Evolutionary conservation across 441 rosid genomes (phyloP).

Genomic region (Flueggea neowawraea): DNA sequence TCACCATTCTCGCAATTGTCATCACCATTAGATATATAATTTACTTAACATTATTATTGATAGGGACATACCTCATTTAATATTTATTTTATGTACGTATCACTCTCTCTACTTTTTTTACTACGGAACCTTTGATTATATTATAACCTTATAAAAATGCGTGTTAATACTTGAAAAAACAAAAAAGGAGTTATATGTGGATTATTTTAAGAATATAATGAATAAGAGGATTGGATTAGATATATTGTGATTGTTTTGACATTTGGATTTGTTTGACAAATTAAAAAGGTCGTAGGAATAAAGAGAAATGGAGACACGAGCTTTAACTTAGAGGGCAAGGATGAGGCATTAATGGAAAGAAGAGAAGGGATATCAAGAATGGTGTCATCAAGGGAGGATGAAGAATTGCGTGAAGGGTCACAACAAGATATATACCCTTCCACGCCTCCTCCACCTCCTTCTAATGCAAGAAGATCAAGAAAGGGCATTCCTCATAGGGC

Average conservation of each 20-base stretch:
- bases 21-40: neutral
- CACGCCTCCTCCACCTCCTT: slow-evolving; percentile 41
- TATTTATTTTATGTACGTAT: no score
- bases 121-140: no score
- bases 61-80: no score
- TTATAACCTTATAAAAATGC: no score
- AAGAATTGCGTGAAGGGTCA: slow-evolving; percentile 45
- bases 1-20: slow-evolving; percentile 12
- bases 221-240: neutral
- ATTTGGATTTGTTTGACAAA: slow-evolving; percentile 1
- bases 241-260: neutral
- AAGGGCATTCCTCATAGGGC: slow-evolving; percentile 71
- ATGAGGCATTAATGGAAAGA: slow-evolving; percentile 37
- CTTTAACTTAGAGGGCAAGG: slow-evolving; percentile 43
- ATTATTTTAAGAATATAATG: no score
- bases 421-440: slow-evolving; percentile 39
- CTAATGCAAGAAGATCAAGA: slow-evolving; percentile 45
- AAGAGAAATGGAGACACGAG: slow-evolving; percentile 51
- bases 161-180: no score
- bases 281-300: slow-evolving; percentile 47
- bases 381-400: slow-evolving; percentile 25
- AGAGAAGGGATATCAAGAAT: slow-evolving; percentile 33
- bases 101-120: no score
- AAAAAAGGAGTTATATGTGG: neutral
- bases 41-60: no score